A percentile compares a stretch with the other conserved stretches of the same genome.
phyloP scores from a whole-genome alignment of 2,329 filamentous ascomycete genomes.

The Fusarium sp. region DNA sequence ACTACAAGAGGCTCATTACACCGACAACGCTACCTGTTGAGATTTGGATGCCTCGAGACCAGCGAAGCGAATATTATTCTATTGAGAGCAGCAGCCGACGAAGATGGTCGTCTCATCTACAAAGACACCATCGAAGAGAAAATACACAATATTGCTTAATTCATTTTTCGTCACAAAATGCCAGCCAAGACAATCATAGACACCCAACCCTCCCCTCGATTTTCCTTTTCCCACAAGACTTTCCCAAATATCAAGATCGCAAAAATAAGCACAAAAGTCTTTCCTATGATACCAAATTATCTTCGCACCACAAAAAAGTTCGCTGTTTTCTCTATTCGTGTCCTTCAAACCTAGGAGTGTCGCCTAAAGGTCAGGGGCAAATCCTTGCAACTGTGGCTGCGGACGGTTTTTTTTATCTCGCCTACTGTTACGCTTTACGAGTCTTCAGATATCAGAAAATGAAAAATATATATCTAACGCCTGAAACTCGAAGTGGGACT shows the following conservation, averaged over 20 bases:
- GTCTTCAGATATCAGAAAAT: neutral
- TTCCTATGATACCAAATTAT: neutral
- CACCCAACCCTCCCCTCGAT: neutral
- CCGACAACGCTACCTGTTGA: too few relatives aligned
- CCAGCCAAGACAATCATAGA: neutral
- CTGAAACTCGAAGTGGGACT: neutral
- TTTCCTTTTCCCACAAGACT: neutral
- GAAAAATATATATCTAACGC: neutral
- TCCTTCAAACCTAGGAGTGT: neutral
- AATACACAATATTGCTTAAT: neutral
- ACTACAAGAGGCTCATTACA: too few relatives aligned
- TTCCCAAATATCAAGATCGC: neutral
- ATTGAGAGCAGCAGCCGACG: neutral
- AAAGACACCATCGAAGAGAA: neutral
- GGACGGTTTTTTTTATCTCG: neutral
- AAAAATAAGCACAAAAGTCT: neutral
- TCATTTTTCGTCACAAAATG: neutral
- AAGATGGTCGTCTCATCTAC: neutral
- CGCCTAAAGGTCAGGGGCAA: neutral
- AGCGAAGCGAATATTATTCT: neutral
- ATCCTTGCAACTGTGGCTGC: neutral
- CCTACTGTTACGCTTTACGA: neutral
- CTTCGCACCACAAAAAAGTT: accelerated
- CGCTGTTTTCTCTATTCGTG: neutral
- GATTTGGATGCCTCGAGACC: too few relatives aligned